These are phyloP conservation scores for Phytophthora kernoviae DNA, from an alignment of 352 stramenopile species.

Conservation along the genomic window DNA sequence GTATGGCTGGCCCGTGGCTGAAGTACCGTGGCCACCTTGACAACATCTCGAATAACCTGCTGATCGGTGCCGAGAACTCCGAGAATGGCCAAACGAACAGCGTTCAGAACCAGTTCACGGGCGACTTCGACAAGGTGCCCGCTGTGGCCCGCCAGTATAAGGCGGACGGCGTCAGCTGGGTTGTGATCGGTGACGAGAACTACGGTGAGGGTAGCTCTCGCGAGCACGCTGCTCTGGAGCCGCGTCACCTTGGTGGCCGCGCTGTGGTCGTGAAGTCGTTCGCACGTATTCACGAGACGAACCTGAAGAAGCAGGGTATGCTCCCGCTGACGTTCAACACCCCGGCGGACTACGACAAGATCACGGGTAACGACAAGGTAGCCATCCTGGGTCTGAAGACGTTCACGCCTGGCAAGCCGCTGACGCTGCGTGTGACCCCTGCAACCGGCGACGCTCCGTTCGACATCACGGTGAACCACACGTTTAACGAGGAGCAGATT, in stretches of 20 bases:
- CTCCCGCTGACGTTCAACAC: conserved; percentile 92
- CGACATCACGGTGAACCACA: conserved; percentile 93
- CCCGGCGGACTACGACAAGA: conserved; percentile 93
- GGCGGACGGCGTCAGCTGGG: conserved; percentile 88
- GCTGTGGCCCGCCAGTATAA: conserved; percentile 92
- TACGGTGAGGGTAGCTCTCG: conserved; percentile 93
- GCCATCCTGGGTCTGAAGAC: conserved; percentile 87
- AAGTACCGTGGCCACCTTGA: conserved; percentile 95
- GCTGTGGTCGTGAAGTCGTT: conserved; percentile 95
- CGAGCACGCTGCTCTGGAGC: conserved; percentile 93
- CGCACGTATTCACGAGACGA: conserved; percentile 95
- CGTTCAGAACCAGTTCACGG: conserved; percentile 91
- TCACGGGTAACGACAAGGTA: conserved; percentile 92
- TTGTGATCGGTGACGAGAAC: conserved; percentile 95
- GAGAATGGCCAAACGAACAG: conserved; percentile 93
- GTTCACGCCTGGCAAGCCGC: conserved; percentile 87
- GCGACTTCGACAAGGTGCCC: conserved; percentile 89
- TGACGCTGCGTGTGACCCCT: conserved; percentile 85
- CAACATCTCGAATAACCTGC: conserved; percentile 96
- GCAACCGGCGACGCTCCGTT: conserved; percentile 65
- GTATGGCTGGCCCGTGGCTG: conserved; percentile 93
- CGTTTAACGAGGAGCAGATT: conserved; percentile 95
- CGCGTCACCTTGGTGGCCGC: conserved; percentile 89
- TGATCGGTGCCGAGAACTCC: conserved; percentile 93
- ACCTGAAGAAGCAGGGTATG: conserved; percentile 97